phyloP scores from a whole-genome alignment of 2,329 filamentous ascomycete genomes.

The Fusarium secorum region DNA sequence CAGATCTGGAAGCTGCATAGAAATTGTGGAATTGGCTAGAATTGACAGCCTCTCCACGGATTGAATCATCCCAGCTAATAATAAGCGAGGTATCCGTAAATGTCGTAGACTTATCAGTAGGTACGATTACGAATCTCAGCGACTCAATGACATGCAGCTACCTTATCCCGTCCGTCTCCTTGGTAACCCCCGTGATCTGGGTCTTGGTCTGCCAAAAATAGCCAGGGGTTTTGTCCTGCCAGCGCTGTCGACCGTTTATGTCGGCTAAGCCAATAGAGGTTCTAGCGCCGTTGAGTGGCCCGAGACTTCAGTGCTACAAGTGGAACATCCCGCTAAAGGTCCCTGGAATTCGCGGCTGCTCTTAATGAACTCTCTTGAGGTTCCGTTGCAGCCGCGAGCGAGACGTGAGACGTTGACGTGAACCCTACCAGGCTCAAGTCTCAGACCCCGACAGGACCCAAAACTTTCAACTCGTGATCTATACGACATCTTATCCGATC shows the following conservation, averaged over 20 bases:
- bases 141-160: slow-evolving; percentile 7
- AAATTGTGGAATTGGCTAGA: background rate
- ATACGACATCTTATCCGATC: background rate
- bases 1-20: background rate
- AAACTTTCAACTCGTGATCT: slow-evolving; percentile 6
- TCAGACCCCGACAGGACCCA: background rate
- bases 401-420: slow-evolving; percentile 7
- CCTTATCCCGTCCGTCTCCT: background rate
- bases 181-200: background rate
- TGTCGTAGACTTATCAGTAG: background rate
- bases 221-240: slow-evolving; percentile 26
- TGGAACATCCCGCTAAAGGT: slow-evolving; percentile 26
- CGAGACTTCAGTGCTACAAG: slow-evolving; percentile 20
- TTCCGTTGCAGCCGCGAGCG: slow-evolving; percentile 27
- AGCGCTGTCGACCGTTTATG: slow-evolving; percentile 9
- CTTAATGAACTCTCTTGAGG: background rate
- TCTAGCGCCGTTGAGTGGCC: slow-evolving; percentile 20
- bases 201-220: slow-evolving; percentile 20
- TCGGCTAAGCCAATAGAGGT: slow-evolving; percentile 11
- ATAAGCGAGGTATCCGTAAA: background rate
- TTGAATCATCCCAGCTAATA: too few relatives aligned
- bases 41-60: background rate
- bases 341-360: slow-evolving; percentile 18
- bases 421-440: slow-evolving; percentile 6
- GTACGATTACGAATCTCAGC: slow-evolving; percentile 4